Conservation (phyloP, 306 rosid species). For the Vigna trinervia region DNA sequence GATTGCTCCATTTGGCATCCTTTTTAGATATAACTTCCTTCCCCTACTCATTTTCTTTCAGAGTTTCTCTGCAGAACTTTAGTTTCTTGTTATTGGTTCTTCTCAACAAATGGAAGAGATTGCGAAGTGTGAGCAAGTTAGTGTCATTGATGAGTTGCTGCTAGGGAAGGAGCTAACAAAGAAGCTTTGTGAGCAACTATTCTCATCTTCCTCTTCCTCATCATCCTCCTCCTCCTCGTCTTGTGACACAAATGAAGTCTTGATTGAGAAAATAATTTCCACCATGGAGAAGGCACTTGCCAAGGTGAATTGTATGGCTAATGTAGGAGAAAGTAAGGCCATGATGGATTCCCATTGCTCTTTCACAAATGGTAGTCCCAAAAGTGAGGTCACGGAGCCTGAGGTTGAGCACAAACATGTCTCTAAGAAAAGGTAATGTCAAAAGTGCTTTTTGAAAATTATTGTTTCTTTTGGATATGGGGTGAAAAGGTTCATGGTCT, state of each 20-base stretch:
- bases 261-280: conserved; percentile 62
- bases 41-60: conserved; percentile 10
- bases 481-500: conserved; percentile 14
- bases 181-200: conserved; percentile 54
- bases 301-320: conserved; percentile 43
- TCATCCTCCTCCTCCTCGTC: conserved; percentile 61
- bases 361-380: conserved; percentile 51
- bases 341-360: conserved; percentile 48
- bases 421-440: conserved; percentile 72
- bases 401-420: conserved; percentile 53
- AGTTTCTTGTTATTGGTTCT: not conserved
- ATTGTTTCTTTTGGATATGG: conserved; percentile 3
- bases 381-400: conserved; percentile 55
- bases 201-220: conserved; percentile 56
- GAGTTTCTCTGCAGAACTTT: not conserved
- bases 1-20: conserved; percentile 29
- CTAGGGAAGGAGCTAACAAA: conserved; percentile 71
- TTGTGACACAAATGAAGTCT: conserved; percentile 44
- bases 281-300: conserved; percentile 65
- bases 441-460: not conserved
- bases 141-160: conserved; percentile 57
- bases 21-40: not conserved
- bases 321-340: conserved; percentile 41
- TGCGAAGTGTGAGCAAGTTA: conserved; percentile 50
- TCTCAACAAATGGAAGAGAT: conserved; percentile 49